Conservation (phyloP, 345 rosid species). For the Iberis pinnata region DNA sequence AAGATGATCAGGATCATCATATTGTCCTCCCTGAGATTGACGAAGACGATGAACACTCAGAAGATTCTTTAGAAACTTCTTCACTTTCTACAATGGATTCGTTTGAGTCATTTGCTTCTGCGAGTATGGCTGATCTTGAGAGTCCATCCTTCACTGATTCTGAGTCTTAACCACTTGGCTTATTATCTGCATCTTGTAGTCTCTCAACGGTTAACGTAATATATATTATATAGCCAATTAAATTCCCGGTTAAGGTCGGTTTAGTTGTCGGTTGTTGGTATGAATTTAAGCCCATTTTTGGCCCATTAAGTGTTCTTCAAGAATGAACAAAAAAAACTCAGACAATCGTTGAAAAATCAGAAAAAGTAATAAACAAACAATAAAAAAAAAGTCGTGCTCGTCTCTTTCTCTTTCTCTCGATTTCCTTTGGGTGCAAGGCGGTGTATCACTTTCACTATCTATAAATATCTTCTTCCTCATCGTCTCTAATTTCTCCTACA, state of each 20-base stretch:
- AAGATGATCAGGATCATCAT: conserved; percentile 45
- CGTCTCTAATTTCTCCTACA: conserved; percentile 9
- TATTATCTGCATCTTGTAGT: not conserved
- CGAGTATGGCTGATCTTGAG: conserved; percentile 92
- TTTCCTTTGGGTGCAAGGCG: conserved; percentile 27
- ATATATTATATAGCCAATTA: too few species aligned
- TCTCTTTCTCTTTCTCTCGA: not conserved
- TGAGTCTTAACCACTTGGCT: conserved; percentile 37
- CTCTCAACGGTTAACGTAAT: too few species aligned
- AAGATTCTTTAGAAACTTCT: conserved; percentile 59
- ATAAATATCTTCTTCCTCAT: conserved; percentile 19
- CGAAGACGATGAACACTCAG: conserved; percentile 39
- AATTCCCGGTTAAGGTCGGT: conserved; percentile 10
- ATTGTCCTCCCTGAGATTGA: conserved; percentile 33
- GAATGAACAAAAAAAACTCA: not conserved
- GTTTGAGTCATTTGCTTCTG: conserved; percentile 74
- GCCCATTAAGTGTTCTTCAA: conserved; percentile 25
- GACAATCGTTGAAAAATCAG: not conserved
- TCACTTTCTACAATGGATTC: conserved; percentile 67
- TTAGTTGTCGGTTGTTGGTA: not conserved
- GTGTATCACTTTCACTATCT: conserved; percentile 4
- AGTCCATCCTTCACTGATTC: conserved; percentile 64
- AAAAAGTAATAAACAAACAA: not conserved
- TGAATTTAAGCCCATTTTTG: conserved; percentile 2
- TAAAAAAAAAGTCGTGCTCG: conserved; percentile 14